These are phyloP conservation scores for Nitzschia sp. DNA, from an alignment of 108 stramenopile species.

Conservation along the genomic window DNA sequence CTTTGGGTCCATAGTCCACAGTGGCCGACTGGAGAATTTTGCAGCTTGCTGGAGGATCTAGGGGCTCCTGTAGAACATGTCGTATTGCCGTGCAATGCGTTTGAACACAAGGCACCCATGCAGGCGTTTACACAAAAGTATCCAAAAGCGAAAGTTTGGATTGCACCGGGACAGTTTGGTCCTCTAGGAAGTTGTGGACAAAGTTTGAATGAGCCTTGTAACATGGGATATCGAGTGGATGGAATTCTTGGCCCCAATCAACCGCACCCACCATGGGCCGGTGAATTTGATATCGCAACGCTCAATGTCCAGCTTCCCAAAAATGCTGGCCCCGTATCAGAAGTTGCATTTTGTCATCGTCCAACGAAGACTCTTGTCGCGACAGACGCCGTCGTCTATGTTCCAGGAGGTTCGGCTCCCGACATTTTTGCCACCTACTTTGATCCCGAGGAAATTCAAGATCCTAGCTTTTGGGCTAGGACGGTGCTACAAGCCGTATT, in stretches of 20 bases:
- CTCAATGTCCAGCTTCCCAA: constrained; percentile 53
- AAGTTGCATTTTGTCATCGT: constrained; percentile 49
- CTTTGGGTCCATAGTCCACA: constrained; percentile 60
- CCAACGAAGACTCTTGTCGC: constrained; percentile 45
- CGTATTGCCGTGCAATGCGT: constrained; percentile 57
- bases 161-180: constrained; percentile 62
- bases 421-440: constrained; percentile 56
- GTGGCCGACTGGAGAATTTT: constrained; percentile 64
- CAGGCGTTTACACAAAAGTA: constrained; percentile 45
- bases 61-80: constrained; percentile 45
- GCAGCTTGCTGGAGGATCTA: constrained; percentile 47
- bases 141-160: constrained; percentile 54
- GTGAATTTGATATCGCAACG: constrained; percentile 54
- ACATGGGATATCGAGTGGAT: constrained; percentile 60
- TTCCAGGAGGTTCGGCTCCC: constrained; percentile 22
- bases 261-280: constrained; percentile 46
- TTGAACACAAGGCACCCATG: constrained; percentile 61
- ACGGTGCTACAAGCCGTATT: constrained; percentile 67
- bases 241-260: constrained; percentile 43
- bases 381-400: constrained; percentile 54
- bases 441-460: constrained; percentile 21
- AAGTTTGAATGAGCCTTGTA: constrained; percentile 17
- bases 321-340: constrained; percentile 63
- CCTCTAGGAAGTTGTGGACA: constrained; percentile 52
- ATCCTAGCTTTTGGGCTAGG: constrained; percentile 60